phyloP scores from a whole-genome alignment of 257 asterid genomes.

The Linderniella brevidens region DNA sequence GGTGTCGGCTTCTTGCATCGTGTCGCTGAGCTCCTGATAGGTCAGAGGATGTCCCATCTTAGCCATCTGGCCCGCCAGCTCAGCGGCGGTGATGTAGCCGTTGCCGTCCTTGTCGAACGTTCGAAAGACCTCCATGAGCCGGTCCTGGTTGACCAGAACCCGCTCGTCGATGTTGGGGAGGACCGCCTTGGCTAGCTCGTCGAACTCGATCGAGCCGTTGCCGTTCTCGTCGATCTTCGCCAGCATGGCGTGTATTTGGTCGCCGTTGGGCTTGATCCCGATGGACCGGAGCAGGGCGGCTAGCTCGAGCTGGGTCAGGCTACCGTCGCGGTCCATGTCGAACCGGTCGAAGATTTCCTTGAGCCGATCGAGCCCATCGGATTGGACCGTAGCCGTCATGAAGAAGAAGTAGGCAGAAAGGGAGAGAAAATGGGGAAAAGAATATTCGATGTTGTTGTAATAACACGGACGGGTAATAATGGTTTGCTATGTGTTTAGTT shows the following conservation, averaged over 20 bases:
- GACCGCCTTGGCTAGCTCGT: conserved; percentile 49
- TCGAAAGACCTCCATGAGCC: conserved; percentile 56
- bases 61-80: conserved; percentile 80
- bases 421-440: background rate
- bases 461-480: too few relatives aligned
- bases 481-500: too few relatives aligned
- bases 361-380: conserved; percentile 49
- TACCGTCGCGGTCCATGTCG: conserved; percentile 93
- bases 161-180: conserved; percentile 52
- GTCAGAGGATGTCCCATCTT: conserved; percentile 87
- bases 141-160: conserved; percentile 45
- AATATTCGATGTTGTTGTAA: too few relatives aligned
- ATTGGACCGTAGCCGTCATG: conserved; percentile 23
- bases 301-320: conserved; percentile 73
- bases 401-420: too few relatives aligned
- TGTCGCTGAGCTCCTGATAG: conserved; percentile 62
- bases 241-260: conserved; percentile 50
- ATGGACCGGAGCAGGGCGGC: conserved; percentile 78
- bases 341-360: conserved; percentile 57
- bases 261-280: conserved; percentile 66
- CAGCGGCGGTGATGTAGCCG: conserved; percentile 76
- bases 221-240: conserved; percentile 67
- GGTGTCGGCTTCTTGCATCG: conserved; percentile 72
- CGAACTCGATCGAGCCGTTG: conserved; percentile 77
- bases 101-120: conserved; percentile 85